Conservation (phyloP, 768 basidiomycete species). For the Hygrophorus pudorinus region DNA sequence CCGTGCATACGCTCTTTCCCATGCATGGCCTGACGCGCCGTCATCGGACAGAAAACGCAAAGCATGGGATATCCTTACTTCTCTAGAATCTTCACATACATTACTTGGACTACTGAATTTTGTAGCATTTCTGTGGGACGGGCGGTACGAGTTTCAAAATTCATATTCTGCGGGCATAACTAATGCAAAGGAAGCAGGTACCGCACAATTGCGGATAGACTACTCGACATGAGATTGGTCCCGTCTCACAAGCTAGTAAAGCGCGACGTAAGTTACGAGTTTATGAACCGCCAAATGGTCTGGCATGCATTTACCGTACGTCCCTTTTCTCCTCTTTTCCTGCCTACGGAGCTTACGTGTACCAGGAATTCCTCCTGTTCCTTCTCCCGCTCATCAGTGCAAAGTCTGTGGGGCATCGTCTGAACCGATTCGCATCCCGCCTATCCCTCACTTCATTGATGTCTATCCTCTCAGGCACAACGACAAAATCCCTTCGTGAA, state of each 20-base stretch:
- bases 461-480: slow-evolving; percentile 17
- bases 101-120: slow-evolving; percentile 66
- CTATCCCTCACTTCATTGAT: slow-evolving; percentile 21
- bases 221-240: slow-evolving; percentile 65
- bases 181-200: slow-evolving; percentile 41
- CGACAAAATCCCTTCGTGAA: not conserved
- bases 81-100: slow-evolving; percentile 58
- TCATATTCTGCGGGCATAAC: not conserved
- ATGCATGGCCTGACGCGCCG: slow-evolving; percentile 88
- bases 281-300: slow-evolving; percentile 99
- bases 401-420: slow-evolving; percentile 48
- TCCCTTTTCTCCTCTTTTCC: slow-evolving; percentile 3
- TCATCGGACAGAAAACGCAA: slow-evolving; percentile 64
- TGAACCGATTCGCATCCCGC: slow-evolving; percentile 28
- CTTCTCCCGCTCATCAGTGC: slow-evolving; percentile 77
- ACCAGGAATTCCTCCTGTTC: slow-evolving; percentile 91
- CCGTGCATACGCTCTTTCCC: slow-evolving; percentile 65
- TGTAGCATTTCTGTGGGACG: slow-evolving; percentile 75
- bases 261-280: slow-evolving; percentile 92
- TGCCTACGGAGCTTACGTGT: not conserved
- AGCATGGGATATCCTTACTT: slow-evolving; percentile 60
- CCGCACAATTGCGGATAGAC: slow-evolving; percentile 71
- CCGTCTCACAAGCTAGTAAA: slow-evolving; percentile 60
- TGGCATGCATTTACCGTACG: slow-evolving; percentile 97
- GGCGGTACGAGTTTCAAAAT: slow-evolving; percentile 42